phyloP scores from a whole-genome alignment of 2,329 filamentous ascomycete species.

The Pyricularia sp. region DNA sequence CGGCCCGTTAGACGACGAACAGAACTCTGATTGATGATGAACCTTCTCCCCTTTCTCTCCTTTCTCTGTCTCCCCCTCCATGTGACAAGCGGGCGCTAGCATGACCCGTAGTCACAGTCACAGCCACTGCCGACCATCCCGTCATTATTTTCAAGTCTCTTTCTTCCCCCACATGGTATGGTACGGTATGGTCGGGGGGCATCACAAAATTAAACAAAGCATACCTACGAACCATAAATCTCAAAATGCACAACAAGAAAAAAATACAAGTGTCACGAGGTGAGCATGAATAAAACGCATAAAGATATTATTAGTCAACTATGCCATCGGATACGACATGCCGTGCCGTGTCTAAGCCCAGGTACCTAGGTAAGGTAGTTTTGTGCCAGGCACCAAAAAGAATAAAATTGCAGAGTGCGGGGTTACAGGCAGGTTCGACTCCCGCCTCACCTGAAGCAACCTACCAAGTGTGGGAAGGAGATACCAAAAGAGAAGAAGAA shows the following conservation, averaged over 20 bases:
- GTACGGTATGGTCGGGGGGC: no score
- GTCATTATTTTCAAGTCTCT: no score
- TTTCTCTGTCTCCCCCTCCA: background rate
- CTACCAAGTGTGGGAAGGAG: background rate
- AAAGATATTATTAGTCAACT: no score
- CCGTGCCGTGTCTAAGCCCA: background rate
- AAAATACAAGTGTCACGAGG: no score
- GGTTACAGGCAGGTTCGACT: background rate
- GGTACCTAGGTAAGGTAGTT: no score
- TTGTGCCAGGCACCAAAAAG: background rate
- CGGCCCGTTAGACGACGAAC: background rate
- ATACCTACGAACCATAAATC: no score
- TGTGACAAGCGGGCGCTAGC: background rate
- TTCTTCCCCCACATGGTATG: no score
- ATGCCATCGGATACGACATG: background rate
- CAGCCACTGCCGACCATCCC: no score
- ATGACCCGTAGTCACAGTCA: background rate
- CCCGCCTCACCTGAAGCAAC: background rate
- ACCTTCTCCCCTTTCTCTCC: background rate
- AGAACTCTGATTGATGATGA: background rate
- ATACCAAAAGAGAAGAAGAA: background rate
- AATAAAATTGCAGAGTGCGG: background rate
- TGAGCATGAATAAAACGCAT: no score
- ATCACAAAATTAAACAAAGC: no score
- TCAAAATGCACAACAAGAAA: no score